phyloP scores from a whole-genome alignment of 2,329 filamentous ascomycete species.

The Sporothrix variecibatus region DNA sequence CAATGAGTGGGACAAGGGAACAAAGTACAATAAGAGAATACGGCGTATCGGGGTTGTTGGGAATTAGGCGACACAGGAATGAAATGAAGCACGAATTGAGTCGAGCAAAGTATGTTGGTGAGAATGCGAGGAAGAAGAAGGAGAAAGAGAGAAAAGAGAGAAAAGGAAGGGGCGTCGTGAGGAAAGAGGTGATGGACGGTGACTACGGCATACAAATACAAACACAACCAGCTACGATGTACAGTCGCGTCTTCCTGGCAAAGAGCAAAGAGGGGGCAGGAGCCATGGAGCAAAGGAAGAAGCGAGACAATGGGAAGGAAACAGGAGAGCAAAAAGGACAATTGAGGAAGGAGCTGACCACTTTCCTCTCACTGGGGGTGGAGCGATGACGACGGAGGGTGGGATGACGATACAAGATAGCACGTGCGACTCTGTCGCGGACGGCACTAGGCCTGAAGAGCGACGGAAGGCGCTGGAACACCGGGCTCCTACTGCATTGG shows the following conservation, averaged over 20 bases:
- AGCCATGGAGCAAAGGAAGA: background rate
- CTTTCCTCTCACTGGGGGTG: background rate
- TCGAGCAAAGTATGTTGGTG: background rate
- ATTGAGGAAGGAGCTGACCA: constrained; percentile 10
- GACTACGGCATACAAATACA: background rate
- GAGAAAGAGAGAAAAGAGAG: background rate
- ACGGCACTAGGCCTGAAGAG: background rate
- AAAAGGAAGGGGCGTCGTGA: no score
- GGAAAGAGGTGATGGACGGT: background rate
- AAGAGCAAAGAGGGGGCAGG: background rate
- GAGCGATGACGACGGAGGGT: constrained; percentile 2
- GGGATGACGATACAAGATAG: constrained; percentile 12
- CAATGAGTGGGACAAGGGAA: background rate
- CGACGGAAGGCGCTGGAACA: constrained; percentile 6
- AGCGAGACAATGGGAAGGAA: background rate
- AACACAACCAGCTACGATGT: background rate
- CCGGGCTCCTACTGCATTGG: background rate
- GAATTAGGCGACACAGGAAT: background rate
- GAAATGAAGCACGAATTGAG: background rate
- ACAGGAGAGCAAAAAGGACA: background rate
- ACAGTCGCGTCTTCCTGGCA: constrained; percentile 5
- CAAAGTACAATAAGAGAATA: background rate
- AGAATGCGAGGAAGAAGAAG: background rate
- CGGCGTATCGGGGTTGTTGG: background rate
- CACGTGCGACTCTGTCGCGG: constrained; percentile 8